Percentiles rank a stretch among this genome's conserved stretches.
Conservation (phyloP, 2,329 filamentous ascomycete species). For the Cadophora sp. region DNA sequence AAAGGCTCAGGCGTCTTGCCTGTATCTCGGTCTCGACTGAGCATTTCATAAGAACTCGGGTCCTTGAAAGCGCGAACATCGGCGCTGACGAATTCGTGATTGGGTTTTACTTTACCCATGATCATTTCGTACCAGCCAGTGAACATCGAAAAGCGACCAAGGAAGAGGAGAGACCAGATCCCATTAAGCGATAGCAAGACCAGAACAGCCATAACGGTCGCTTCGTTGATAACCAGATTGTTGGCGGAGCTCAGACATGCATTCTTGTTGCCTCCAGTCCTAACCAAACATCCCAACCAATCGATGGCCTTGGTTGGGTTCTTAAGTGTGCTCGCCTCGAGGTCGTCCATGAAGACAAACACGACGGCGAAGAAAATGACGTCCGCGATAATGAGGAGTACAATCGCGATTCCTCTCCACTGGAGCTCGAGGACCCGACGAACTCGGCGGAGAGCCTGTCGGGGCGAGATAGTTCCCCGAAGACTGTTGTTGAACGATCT, state of each 20-base stretch:
- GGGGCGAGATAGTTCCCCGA: conserved; percentile 71
- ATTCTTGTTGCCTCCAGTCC: conserved; percentile 63
- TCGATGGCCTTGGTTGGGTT: conserved; percentile 56
- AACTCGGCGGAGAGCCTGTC: conserved; percentile 87
- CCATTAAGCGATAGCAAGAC: conserved; percentile 86
- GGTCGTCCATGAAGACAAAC: conserved; percentile 86
- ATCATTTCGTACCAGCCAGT: conserved; percentile 79
- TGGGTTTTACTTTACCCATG: conserved; percentile 53
- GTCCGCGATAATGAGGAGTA: conserved; percentile 87
- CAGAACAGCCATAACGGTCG: conserved; percentile 81
- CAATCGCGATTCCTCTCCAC: conserved; percentile 91
- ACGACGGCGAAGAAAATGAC: conserved; percentile 93
- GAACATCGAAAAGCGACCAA: conserved; percentile 85
- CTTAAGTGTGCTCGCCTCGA: conserved; percentile 45
- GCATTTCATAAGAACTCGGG: conserved; percentile 81
- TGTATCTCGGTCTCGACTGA: conserved; percentile 52
- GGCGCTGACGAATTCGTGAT: conserved; percentile 86
- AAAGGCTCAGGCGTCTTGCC: conserved; percentile 42
- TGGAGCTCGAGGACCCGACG: conserved; percentile 88
- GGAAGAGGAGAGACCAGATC: conserved; percentile 81
- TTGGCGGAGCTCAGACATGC: conserved; percentile 68
- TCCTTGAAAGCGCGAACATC: conserved; percentile 72
- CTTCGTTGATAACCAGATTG: conserved; percentile 72
- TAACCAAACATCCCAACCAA: conserved; percentile 78
- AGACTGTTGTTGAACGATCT: conserved; percentile 80